phyloP scores from a whole-genome alignment of 228 moss, liverwort and hornwort genomes.

The Sphagnum fallax region DNA sequence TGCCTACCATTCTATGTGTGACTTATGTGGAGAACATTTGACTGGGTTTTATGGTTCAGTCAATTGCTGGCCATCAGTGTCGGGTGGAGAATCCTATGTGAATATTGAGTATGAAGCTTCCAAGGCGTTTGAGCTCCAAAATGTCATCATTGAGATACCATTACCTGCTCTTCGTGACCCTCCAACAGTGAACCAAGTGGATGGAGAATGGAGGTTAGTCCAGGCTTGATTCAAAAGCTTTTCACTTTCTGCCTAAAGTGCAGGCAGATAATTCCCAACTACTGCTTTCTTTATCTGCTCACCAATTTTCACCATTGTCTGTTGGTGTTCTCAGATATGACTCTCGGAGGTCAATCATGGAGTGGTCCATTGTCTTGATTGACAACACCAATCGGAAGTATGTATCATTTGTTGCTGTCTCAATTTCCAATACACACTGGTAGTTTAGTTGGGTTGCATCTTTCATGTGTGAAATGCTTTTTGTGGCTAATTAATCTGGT shows the following conservation, averaged over 20 bases:
- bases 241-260: not conserved
- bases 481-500: not conserved
- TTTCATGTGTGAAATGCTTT: not conserved
- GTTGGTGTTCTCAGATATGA: constrained; percentile 54
- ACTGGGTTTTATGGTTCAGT: constrained; percentile 39
- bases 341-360: constrained; percentile 75
- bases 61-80: constrained; percentile 96
- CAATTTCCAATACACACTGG: not conserved
- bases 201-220: constrained; percentile 91
- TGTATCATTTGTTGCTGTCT: not conserved
- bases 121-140: constrained; percentile 79
- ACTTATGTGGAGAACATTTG: not conserved
- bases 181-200: constrained; percentile 81
- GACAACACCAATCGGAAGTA: constrained; percentile 97
- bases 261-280: not conserved
- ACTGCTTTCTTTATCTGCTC: too few relatives aligned
- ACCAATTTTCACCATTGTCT: not conserved
- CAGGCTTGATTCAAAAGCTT: not conserved
- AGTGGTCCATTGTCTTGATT: constrained; percentile 88
- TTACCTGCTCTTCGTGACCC: constrained; percentile 84
- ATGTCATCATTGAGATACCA: constrained; percentile 79
- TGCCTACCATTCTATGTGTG: not conserved
- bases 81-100: constrained; percentile 82
- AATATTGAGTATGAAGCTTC: constrained; percentile 96
- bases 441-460: not conserved